Evolutionary conservation across 257 asterid species (phyloP), one percentile per base, ranked within the genome.

Genomic region (Lycium barbarum): DNA sequence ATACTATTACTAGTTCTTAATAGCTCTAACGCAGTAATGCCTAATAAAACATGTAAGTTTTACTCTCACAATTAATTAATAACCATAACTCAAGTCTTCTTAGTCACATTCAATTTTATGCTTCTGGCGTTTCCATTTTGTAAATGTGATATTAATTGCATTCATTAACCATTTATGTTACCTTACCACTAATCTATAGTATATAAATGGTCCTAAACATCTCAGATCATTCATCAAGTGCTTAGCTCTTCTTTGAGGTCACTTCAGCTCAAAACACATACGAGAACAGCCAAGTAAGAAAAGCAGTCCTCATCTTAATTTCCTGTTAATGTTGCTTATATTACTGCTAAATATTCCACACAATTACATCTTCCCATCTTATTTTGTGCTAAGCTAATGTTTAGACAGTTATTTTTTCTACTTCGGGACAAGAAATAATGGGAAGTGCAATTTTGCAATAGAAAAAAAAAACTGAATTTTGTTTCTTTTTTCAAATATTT

Each of bases 111-210:
- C 11, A 74, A 49, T 2, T 49, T 20, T 49, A 47, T 20, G 81
- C 22, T 49, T 49, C 0, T 49, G 7, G 9, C 26, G 45, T 78
- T 78, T 78, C 8, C 9, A 0, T 26, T 78, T 78, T 53, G 49
- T 53, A 53, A 26, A 78, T 53, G 47, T 14, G 65, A 26, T 76
- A 53, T 53, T 78, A 78, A 78, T 53, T 78, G 53, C 65, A 7
- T 76, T 51, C 49, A 76, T 53, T 78, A 78, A 78, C 82, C 13
- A 76, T 15, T 22, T 53, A 78, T 14, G 26, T 78, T 35, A 36
- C 51, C 45, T 53, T 26, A 78, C 66, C 49, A 14, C 33, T 51
- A 78, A 33, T 53, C 22, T 33, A 53, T 2, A 33, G 1, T 78
- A 78, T 78, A 53, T 78, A 78, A 51, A 14, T 53, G 47, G 1